Evolutionary conservation across 2,329 filamentous ascomycete species (phyloP).

Genomic region (Berkeleyomyces basicola): DNA sequence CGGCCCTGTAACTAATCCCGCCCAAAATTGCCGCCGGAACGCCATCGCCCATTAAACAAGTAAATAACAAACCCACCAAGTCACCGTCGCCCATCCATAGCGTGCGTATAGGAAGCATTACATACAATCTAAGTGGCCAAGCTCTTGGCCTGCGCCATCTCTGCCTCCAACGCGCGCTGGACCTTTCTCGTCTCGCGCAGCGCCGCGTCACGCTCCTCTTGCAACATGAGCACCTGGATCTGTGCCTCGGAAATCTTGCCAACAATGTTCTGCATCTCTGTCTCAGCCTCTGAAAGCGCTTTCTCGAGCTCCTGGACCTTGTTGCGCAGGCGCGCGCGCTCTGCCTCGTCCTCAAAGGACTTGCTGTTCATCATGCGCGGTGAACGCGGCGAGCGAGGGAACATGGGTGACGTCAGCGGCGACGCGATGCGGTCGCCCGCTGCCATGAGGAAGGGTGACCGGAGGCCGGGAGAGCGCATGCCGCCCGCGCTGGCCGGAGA

Average conservation of each 20-base stretch:
- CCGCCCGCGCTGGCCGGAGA: slow-evolving; percentile 18
- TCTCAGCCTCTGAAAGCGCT: slow-evolving; percentile 41
- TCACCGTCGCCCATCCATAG: not conserved
- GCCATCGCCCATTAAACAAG: not conserved
- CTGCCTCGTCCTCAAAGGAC: slow-evolving; percentile 54
- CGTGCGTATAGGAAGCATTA: not conserved
- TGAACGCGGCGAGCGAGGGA: slow-evolving; percentile 25
- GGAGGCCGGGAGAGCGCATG: slow-evolving; percentile 16
- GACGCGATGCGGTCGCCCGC: slow-evolving; percentile 17
- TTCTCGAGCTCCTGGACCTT: slow-evolving; percentile 74
- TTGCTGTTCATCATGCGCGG: slow-evolving; percentile 38
- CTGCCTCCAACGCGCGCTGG: slow-evolving; percentile 47
- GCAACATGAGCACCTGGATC: slow-evolving; percentile 67
- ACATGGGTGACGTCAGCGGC: slow-evolving; percentile 22
- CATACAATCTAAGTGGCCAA: slow-evolving; percentile 5
- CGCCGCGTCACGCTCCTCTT: slow-evolving; percentile 58
- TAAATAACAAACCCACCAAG: not conserved
- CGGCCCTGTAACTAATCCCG: not conserved
- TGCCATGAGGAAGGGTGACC: slow-evolving; percentile 16
- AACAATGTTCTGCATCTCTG: slow-evolving; percentile 70
- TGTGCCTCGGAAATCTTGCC: slow-evolving; percentile 65
- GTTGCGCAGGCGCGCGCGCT: slow-evolving; percentile 59
- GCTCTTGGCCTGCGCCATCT: slow-evolving; percentile 25
- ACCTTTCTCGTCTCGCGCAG: slow-evolving; percentile 54
- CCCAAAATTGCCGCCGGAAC: not conserved